These are phyloP conservation scores for Biscogniauxia mediterranea DNA, from an alignment of 2,329 filamentous ascomycete genomes.

Conservation along the genomic window DNA sequence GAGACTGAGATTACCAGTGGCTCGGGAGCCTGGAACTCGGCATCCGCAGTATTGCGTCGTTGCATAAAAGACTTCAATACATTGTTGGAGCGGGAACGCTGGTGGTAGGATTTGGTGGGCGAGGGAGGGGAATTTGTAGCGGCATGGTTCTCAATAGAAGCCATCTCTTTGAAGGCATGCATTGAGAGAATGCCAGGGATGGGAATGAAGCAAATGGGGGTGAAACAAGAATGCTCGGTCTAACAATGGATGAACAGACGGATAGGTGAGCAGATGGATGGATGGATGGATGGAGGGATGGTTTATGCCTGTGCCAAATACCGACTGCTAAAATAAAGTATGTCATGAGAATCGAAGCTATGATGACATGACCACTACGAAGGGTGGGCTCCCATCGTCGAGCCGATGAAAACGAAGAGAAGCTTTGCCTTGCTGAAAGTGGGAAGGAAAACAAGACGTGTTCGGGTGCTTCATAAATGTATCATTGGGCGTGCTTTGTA, in stretches of 20 bases:
- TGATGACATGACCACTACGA: constrained; percentile 17
- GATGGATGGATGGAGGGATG: too few species aligned
- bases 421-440: neutral
- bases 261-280: constrained; percentile 5
- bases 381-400: constrained; percentile 8
- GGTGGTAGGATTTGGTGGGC: constrained; percentile 10
- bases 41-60: constrained; percentile 47
- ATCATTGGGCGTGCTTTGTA: neutral
- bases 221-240: constrained; percentile 22
- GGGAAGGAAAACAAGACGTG: constrained; percentile 4
- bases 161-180: constrained; percentile 20
- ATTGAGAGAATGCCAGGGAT: constrained; percentile 7
- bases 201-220: constrained; percentile 14
- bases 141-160: constrained; percentile 26
- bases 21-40: constrained; percentile 32
- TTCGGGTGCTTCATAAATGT: constrained; percentile 6
- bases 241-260: constrained; percentile 12
- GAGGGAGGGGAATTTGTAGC: constrained; percentile 15
- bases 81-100: constrained; percentile 45
- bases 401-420: neutral
- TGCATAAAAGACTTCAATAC: constrained; percentile 51
- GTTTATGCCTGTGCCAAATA: constrained; percentile 14
- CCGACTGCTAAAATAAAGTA: constrained; percentile 13
- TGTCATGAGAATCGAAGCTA: constrained; percentile 17
- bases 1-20: constrained; percentile 22